These are phyloP conservation scores for Leucocoprinus leucothites DNA, from an alignment of 768 basidiomycete genomes.

Conservation along the genomic window DNA sequence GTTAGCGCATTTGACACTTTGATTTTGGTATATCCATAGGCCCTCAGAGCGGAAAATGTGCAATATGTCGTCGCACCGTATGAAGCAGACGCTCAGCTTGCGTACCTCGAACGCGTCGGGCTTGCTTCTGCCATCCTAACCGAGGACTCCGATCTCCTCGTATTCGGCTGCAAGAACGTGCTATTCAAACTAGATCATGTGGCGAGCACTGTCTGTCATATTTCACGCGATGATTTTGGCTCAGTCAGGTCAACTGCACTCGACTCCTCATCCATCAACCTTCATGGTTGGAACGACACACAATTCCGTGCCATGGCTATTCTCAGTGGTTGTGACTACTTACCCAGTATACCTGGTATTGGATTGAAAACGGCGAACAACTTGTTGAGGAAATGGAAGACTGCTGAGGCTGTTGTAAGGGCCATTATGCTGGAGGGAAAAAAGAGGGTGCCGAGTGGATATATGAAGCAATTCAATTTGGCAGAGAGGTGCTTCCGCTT, in stretches of 20 bases:
- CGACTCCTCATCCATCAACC: conserved; percentile 62
- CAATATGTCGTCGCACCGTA: conserved; percentile 94
- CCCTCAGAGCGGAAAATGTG: conserved; percentile 76
- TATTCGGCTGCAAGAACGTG: conserved; percentile 92
- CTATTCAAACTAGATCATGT: conserved; percentile 89
- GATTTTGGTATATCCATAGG: conserved; percentile 46
- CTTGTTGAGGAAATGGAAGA: conserved; percentile 81
- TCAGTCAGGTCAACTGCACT: conserved; percentile 43
- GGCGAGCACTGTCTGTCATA: conserved; percentile 59
- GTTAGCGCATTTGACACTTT: not conserved
- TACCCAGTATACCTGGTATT: conserved; percentile 86
- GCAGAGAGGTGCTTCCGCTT: conserved; percentile 93
- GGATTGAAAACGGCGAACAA: conserved; percentile 92
- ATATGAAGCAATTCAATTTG: conserved; percentile 68
- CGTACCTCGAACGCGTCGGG: conserved; percentile 82
- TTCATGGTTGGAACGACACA: conserved; percentile 84
- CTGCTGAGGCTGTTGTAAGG: conserved; percentile 78
- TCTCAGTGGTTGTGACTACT: conserved; percentile 89
- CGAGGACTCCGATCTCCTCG: conserved; percentile 96
- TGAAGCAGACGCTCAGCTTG: conserved; percentile 96
- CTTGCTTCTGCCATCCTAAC: conserved; percentile 91
- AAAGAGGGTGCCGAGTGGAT: conserved; percentile 73
- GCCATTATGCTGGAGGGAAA: conserved; percentile 80
- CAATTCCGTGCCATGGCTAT: conserved; percentile 95
- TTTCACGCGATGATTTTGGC: conserved; percentile 68